phyloP scores from a whole-genome alignment of 1,284 basidiomycete species.

The Cystobasidium sp. region DNA sequence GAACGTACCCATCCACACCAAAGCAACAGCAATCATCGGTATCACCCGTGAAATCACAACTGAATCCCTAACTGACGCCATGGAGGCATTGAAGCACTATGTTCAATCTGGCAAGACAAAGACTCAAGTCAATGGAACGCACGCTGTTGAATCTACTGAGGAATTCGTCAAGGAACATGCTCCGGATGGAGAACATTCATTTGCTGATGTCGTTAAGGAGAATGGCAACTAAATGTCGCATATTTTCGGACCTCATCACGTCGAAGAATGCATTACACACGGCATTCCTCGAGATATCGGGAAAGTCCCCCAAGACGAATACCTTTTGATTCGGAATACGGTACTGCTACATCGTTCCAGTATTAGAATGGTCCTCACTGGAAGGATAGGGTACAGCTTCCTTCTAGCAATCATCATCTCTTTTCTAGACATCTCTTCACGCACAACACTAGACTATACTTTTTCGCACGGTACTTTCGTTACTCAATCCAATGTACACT shows the following conservation, averaged over 20 bases:
- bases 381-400: too few relatives aligned
- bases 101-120: constrained; percentile 19
- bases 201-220: constrained; percentile 40
- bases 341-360: too few relatives aligned
- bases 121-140: constrained; percentile 22
- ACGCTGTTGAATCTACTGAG: constrained; percentile 40
- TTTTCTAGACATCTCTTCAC: too few relatives aligned
- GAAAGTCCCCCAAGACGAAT: too few relatives aligned
- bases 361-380: too few relatives aligned
- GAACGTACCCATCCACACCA: constrained; percentile 34
- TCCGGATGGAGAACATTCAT: constrained; percentile 37
- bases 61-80: constrained; percentile 37
- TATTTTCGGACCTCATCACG: not conserved
- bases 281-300: not conserved
- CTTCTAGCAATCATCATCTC: too few relatives aligned
- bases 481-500: too few relatives aligned
- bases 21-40: constrained; percentile 38
- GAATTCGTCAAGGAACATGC: constrained; percentile 38
- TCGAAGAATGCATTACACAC: not conserved
- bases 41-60: constrained; percentile 39
- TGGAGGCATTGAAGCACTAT: constrained; percentile 33
- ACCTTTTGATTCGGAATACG: too few relatives aligned
- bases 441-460: too few relatives aligned
- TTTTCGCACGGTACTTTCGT: too few relatives aligned
- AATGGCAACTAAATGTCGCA: not conserved